These are phyloP conservation scores for Ustilago xerochloae DNA, from an alignment of 1,284 basidiomycete species.

Conservation along the genomic window DNA sequence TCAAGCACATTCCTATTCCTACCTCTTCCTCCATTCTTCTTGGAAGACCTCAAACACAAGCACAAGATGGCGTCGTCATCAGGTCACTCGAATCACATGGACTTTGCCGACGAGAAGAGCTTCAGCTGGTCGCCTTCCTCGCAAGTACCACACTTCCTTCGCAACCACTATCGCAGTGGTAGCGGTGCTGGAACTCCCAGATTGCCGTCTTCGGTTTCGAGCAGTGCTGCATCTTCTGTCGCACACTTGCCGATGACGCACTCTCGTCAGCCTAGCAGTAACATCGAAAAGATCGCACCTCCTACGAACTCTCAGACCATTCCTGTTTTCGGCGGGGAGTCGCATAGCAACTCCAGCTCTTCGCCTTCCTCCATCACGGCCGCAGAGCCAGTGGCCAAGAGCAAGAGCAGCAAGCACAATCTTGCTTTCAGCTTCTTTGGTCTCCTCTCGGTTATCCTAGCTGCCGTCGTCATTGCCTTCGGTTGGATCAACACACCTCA, in stretches of 20 bases:
- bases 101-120: constrained; percentile 31
- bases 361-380: constrained; percentile 16
- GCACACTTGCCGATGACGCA: constrained; percentile 17
- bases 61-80: constrained; percentile 20
- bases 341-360: background rate
- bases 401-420: constrained; percentile 27
- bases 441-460: constrained; percentile 21
- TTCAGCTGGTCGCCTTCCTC: constrained; percentile 29
- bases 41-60: background rate
- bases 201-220: constrained; percentile 9
- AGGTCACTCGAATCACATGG: constrained; percentile 17
- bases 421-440: constrained; percentile 34
- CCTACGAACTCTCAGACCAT: constrained; percentile 3
- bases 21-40: background rate
- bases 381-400: constrained; percentile 4
- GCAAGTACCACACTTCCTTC: constrained; percentile 32
- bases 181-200: constrained; percentile 9
- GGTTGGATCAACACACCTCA: constrained; percentile 37
- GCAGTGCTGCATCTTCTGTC: constrained; percentile 25
- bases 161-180: constrained; percentile 20
- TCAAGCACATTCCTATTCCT: background rate
- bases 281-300: constrained; percentile 13
- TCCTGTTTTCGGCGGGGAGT: constrained; percentile 8
- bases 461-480: constrained; percentile 28
- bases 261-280: constrained; percentile 6